Evolutionary conservation across 768 basidiomycete genomes (phyloP).

Genomic region (Sporobolomyces phaffii): DNA sequence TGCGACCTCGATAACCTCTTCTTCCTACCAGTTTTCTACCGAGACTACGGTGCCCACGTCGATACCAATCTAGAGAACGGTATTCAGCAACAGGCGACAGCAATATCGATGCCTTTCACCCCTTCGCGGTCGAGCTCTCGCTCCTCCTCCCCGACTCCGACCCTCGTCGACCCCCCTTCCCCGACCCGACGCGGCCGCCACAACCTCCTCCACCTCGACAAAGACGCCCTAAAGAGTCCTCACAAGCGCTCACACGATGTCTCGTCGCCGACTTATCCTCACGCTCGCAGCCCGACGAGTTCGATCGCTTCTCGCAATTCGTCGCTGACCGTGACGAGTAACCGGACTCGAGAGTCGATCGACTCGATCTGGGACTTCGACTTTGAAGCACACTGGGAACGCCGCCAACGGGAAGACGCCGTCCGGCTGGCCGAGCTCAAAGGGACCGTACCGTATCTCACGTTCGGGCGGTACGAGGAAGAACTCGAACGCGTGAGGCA

Average conservation of each 20-base stretch:
- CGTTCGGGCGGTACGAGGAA: conserved; percentile 11
- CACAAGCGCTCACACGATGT: not conserved
- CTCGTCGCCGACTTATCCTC: not conserved
- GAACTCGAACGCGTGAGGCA: not conserved
- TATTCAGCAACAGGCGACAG: not conserved
- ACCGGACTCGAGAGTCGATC: not conserved
- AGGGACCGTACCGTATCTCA: conserved; percentile 7
- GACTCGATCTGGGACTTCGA: conserved; percentile 30
- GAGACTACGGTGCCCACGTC: no score
- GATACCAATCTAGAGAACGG: no score
- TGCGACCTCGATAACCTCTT: no score
- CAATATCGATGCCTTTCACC: not conserved
- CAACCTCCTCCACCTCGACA: not conserved
- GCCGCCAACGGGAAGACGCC: conserved; percentile 14
- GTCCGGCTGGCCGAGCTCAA: not conserved
- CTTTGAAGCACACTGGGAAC: conserved; percentile 13
- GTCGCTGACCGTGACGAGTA: not conserved
- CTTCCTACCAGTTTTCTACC: no score
- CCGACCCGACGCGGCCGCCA: not conserved
- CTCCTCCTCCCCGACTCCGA: conserved; percentile 1
- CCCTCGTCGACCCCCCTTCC: conserved; percentile 4
- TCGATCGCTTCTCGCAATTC: conserved; percentile 18
- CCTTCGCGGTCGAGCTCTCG: not conserved
- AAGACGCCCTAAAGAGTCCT: not conserved
- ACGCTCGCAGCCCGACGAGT: not conserved